Conservation (phyloP, 164 flowering plant species). For the Chimonanthus praecox region DNA sequence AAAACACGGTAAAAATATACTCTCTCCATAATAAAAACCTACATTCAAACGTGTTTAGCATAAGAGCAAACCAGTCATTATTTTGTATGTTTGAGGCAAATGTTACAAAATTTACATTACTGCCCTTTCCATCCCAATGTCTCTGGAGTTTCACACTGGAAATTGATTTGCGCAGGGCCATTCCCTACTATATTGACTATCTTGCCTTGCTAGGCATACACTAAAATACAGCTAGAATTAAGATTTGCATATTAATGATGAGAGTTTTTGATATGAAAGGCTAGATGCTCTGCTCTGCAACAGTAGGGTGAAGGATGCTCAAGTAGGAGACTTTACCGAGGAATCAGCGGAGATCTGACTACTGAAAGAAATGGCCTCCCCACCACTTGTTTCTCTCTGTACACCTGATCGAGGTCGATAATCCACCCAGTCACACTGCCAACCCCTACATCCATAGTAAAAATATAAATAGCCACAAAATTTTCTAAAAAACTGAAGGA, state of each 20-base stretch:
- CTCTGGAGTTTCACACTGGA: too few relatives aligned
- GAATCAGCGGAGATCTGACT: constrained; percentile 86
- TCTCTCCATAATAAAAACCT: too few relatives aligned
- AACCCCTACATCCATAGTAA: constrained; percentile 35
- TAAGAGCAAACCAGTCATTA: too few relatives aligned
- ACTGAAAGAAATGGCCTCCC: constrained; percentile 75
- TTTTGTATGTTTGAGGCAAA: too few relatives aligned
- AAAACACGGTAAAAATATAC: too few relatives aligned
- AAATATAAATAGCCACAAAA: not conserved
- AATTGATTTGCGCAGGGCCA: not conserved
- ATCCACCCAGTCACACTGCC: constrained; percentile 80
- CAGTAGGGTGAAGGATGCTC: not conserved
- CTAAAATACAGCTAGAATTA: not conserved
- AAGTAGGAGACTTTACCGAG: constrained; percentile 29
- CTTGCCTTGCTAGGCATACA: not conserved
- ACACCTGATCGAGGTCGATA: constrained; percentile 74
- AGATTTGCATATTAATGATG: not conserved
- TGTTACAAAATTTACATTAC: too few relatives aligned
- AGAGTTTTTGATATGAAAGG: not conserved
- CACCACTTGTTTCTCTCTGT: constrained; percentile 83
- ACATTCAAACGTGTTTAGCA: too few relatives aligned
- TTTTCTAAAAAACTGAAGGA: not conserved
- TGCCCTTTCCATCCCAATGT: too few relatives aligned
- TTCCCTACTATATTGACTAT: not conserved
- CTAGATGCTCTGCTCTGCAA: not conserved